These are phyloP conservation scores for Quillaja saponaria DNA, from an alignment of 306 rosid genomes.

Conservation along the genomic window DNA sequence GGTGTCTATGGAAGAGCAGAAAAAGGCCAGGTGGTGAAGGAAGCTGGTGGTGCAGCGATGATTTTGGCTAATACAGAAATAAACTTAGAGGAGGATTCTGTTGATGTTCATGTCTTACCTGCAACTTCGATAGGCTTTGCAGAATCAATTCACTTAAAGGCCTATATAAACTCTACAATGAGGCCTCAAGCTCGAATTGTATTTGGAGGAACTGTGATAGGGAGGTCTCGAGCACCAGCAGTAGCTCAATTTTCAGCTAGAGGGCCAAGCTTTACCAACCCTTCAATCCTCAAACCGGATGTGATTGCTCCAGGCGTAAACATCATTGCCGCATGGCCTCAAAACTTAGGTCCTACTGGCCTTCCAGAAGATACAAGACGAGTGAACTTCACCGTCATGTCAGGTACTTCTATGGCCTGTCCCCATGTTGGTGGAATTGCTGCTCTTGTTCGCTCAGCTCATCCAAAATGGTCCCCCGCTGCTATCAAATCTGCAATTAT, in stretches of 20 bases:
- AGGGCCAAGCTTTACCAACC: conserved; percentile 83
- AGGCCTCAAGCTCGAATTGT: conserved; percentile 61
- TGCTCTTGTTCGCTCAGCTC: conserved; percentile 71
- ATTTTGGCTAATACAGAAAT: conserved; percentile 75
- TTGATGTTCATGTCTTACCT: conserved; percentile 90
- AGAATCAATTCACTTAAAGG: conserved; percentile 62
- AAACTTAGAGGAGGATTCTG: conserved; percentile 83
- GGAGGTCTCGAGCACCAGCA: conserved; percentile 68
- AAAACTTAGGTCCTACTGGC: conserved; percentile 80
- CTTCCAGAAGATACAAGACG: conserved; percentile 81
- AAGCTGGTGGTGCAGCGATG: conserved; percentile 91
- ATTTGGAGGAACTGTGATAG: conserved; percentile 78
- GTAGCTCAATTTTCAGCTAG: conserved; percentile 86
- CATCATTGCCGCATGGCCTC: conserved; percentile 99
- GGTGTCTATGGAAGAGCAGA: conserved; percentile 88
- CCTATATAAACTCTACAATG: conserved; percentile 65
- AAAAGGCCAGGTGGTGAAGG: conserved; percentile 84
- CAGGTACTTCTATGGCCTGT: conserved; percentile 94
- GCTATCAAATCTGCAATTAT: conserved; percentile 79
- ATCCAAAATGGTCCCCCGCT: conserved; percentile 79
- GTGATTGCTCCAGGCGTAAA: conserved; percentile 94
- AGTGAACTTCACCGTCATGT: conserved; percentile 84
- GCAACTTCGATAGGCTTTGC: conserved; percentile 85
- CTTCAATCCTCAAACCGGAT: conserved; percentile 93
- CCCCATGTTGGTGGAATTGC: conserved; percentile 92